These are phyloP conservation scores for Quercus engelmannii DNA, from an alignment of 306 rosid species.

Conservation along the genomic window DNA sequence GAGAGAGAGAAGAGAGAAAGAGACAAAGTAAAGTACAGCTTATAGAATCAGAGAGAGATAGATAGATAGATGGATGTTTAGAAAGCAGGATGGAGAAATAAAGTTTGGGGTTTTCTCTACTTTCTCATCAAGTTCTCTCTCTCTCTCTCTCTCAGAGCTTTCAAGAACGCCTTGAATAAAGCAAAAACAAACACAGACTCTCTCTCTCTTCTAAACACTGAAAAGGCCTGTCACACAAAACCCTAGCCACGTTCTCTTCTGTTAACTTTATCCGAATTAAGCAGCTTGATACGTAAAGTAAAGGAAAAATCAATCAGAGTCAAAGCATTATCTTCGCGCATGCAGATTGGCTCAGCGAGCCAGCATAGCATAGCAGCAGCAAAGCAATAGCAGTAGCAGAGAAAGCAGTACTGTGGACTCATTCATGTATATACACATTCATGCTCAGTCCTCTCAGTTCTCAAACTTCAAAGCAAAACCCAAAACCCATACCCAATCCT, in stretches of 20 bases:
- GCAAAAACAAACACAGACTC: background rate
- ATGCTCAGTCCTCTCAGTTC: background rate
- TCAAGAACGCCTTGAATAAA: conserved; percentile 16
- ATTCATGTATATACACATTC: too few relatives aligned
- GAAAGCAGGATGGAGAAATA: conserved; percentile 15
- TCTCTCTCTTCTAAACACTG: background rate
- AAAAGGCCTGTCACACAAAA: conserved; percentile 33
- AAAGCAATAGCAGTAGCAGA: too few relatives aligned
- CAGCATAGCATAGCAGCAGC: too few relatives aligned
- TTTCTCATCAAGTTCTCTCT: background rate
- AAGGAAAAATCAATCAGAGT: background rate
- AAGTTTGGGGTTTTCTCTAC: background rate
- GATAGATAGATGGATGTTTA: conserved; percentile 7
- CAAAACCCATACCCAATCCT: background rate
- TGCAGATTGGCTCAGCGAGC: conserved; percentile 17
- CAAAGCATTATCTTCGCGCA: conserved; percentile 28
- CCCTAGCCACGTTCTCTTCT: conserved; percentile 59
- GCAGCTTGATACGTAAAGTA: conserved; percentile 5
- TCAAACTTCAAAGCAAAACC: conserved; percentile 36
- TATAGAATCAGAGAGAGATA: conserved; percentile 7
- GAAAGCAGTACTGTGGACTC: too few relatives aligned
- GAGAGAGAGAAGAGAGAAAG: conserved; percentile 16
- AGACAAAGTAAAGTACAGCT: conserved; percentile 53
- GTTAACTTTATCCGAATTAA: conserved; percentile 46
- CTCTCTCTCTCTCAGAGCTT: background rate